Conservation (phyloP, 2,329 filamentous ascomycete genomes). For the Monosporascus sp. region DNA sequence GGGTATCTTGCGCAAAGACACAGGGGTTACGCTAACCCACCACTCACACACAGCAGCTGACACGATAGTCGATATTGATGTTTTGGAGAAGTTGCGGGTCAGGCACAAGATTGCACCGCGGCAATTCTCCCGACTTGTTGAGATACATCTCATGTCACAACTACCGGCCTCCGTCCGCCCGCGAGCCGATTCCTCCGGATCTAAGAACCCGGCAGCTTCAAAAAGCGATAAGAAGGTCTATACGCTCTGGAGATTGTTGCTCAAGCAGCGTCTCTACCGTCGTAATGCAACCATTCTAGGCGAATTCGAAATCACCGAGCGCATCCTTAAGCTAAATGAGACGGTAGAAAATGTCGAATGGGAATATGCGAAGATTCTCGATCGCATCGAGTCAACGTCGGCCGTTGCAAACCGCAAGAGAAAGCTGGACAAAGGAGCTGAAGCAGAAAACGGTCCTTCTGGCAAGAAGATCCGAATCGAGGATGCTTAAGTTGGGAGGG, state of each 20-base stretch:
- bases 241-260: slow-evolving; percentile 66
- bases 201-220: slow-evolving; percentile 30
- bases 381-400: slow-evolving; percentile 20
- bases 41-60: slow-evolving; percentile 25
- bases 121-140: slow-evolving; percentile 71
- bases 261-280: slow-evolving; percentile 72
- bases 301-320: slow-evolving; percentile 63
- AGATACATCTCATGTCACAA: slow-evolving; percentile 67
- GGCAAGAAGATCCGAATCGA: slow-evolving; percentile 45
- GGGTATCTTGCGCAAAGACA: slow-evolving; percentile 23
- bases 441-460: slow-evolving; percentile 15
- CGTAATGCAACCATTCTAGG: slow-evolving; percentile 69
- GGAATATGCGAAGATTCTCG: slow-evolving; percentile 66
- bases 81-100: slow-evolving; percentile 52
- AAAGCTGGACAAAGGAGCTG: slow-evolving; percentile 32
- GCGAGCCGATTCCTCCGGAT: slow-evolving; percentile 27
- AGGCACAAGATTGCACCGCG: slow-evolving; percentile 67
- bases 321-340: slow-evolving; percentile 67
- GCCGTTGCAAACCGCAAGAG: slow-evolving; percentile 38
- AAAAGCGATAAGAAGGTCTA: slow-evolving; percentile 58
- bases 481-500: slow-evolving; percentile 10
- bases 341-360: slow-evolving; percentile 64
- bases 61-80: slow-evolving; percentile 51
- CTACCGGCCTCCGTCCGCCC: slow-evolving; percentile 54
- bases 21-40: slow-evolving; percentile 20